Evolutionary conservation across 768 basidiomycete species (phyloP).

Genomic region (Amanita rubescens): DNA sequence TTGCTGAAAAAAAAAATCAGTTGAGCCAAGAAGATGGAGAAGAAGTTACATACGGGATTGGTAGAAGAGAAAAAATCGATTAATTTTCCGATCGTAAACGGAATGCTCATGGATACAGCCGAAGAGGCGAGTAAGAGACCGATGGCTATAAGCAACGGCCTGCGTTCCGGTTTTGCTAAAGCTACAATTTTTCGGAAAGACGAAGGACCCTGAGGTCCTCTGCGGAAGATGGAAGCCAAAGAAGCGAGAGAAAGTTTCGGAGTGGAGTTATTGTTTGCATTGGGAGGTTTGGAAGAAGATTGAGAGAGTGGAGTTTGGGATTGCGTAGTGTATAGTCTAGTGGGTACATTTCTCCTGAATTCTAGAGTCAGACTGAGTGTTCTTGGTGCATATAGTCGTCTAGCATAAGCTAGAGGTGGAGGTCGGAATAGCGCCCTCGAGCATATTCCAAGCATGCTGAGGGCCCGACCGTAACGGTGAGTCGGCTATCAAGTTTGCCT

Average conservation of each 20-base stretch:
- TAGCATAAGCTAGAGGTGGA: background rate
- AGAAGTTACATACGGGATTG: slow-evolving; percentile 51
- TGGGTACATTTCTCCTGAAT: background rate
- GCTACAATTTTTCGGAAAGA: slow-evolving; percentile 69
- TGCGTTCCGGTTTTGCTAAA: slow-evolving; percentile 78
- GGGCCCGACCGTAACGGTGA: no score
- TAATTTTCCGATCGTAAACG: slow-evolving; percentile 86
- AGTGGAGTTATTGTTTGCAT: slow-evolving; percentile 1
- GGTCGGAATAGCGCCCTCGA: background rate
- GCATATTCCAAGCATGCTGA: background rate
- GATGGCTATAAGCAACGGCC: slow-evolving; percentile 66
- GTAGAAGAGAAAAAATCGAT: slow-evolving; percentile 86
- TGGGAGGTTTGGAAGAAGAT: slow-evolving; percentile 4
- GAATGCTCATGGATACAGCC: slow-evolving; percentile 85
- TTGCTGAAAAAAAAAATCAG: slow-evolving; percentile 40
- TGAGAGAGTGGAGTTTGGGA: slow-evolving; percentile 7
- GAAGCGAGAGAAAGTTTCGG: slow-evolving; percentile 5
- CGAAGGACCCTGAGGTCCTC: slow-evolving; percentile 38
- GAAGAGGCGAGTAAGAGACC: slow-evolving; percentile 83
- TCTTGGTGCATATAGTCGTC: background rate
- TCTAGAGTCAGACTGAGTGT: background rate
- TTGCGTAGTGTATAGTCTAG: slow-evolving; percentile 1
- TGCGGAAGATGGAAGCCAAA: slow-evolving; percentile 24
- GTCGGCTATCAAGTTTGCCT: background rate
- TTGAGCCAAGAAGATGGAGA: background rate